Conservation (phyloP, 495 filamentous ascomycete genomes). For the Sabuloglossum arenarium region DNA sequence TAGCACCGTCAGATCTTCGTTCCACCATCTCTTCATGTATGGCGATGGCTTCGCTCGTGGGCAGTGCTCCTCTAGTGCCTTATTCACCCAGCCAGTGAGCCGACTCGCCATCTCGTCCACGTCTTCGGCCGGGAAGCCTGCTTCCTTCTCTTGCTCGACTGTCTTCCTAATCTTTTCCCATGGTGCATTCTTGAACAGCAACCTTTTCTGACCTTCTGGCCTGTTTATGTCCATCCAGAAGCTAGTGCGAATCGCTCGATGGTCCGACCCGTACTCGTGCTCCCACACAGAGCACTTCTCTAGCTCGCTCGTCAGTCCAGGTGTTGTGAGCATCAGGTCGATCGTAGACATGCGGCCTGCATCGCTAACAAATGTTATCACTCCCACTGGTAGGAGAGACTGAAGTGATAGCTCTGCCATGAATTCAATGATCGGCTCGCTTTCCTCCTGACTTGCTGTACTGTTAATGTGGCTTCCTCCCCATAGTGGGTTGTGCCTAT, state of each 20-base stretch:
- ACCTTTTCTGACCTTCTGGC: slow-evolving; percentile 8
- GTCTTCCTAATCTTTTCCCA: slow-evolving; percentile 8
- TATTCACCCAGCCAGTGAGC: not conserved
- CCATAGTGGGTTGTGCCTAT: slow-evolving; percentile 19
- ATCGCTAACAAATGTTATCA: slow-evolving; percentile 13
- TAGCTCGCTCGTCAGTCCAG: slow-evolving; percentile 8
- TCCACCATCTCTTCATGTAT: slow-evolving; percentile 10
- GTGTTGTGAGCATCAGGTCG: slow-evolving; percentile 14
- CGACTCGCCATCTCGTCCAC: not conserved
- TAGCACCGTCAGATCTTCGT: slow-evolving; percentile 7
- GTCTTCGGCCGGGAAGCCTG: not conserved
- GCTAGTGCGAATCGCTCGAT: slow-evolving; percentile 16
- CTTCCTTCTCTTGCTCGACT: not conserved
- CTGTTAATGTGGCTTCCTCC: slow-evolving; percentile 17
- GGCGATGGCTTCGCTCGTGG: slow-evolving; percentile 7
- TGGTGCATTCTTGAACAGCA: slow-evolving; percentile 16
- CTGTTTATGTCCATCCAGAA: slow-evolving; percentile 9
- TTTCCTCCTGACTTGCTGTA: slow-evolving; percentile 14
- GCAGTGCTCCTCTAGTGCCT: slow-evolving; percentile 3
- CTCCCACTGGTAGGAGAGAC: slow-evolving; percentile 17
- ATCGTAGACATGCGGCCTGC: slow-evolving; percentile 15
- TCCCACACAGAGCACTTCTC: slow-evolving; percentile 13
- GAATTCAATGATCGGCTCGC: slow-evolving; percentile 18
- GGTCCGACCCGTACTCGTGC: slow-evolving; percentile 18
- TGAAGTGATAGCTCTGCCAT: slow-evolving; percentile 15